Percentiles rank a stretch among this genome's conserved stretches.
phyloP scores from a whole-genome alignment of 176 grass and related monocot species.

The Pontederia crassipes region DNA sequence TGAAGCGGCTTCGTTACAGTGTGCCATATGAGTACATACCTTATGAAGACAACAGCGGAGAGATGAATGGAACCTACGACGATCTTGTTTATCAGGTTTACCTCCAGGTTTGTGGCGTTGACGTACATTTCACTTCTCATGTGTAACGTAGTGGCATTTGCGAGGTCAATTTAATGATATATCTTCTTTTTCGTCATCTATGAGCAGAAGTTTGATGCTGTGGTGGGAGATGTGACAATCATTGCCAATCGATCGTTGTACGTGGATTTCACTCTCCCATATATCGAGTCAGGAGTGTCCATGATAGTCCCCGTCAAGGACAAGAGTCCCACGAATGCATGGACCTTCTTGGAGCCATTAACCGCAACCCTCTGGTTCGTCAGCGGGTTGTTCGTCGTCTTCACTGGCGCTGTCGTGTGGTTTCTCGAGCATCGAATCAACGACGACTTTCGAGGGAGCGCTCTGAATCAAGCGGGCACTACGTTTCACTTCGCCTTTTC shows the following conservation, averaged over 20 bases:
- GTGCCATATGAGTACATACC: constrained; percentile 3
- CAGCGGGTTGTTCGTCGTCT: constrained; percentile 7
- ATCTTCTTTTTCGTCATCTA: background rate
- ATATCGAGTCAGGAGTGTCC: constrained; percentile 11
- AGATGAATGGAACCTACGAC: constrained; percentile 50
- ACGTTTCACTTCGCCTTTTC: constrained; percentile 74
- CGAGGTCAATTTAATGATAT: background rate
- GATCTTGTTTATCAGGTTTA: constrained; percentile 60
- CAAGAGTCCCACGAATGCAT: background rate
- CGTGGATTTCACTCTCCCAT: constrained; percentile 17
- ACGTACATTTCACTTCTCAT: constrained; percentile 9
- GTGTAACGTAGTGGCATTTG: background rate
- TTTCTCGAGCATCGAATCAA: constrained; percentile 16
- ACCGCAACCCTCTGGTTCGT: constrained; percentile 2
- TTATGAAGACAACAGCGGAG: constrained; percentile 24
- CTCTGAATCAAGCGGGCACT: constrained; percentile 37
- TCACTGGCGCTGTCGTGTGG: constrained; percentile 14
- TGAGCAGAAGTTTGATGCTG: constrained; percentile 47
- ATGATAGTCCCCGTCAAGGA: constrained; percentile 14
- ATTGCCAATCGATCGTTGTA: constrained; percentile 4
- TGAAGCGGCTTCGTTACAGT: constrained; percentile 19
- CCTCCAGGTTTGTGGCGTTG: constrained; percentile 27
- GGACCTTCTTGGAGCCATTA: constrained; percentile 7
- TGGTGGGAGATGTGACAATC: constrained; percentile 15
- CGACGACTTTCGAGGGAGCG: background rate